Base-by-base conservation (phyloP, 805 yeast genomes). In the Lipomyces mesembrius region DNA sequence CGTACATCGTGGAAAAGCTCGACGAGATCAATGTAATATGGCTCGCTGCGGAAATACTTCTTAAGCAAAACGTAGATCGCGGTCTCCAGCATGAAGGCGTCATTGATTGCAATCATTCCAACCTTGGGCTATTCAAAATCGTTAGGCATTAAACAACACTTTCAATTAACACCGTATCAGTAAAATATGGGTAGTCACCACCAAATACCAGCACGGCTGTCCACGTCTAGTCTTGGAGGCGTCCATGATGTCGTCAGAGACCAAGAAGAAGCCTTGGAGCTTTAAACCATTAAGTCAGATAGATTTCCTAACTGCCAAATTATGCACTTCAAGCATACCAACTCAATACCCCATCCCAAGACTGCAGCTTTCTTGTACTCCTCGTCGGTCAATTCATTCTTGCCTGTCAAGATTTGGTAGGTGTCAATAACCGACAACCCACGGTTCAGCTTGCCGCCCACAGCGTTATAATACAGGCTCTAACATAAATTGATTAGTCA, bases 181-280 rank as follows among this genome's bases (percentile, higher is more conserved):
- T 5, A 22, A 12, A 6, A 52, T 20, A 22, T 1, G 22, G 22
- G 22, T 25, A 54, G 68, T 11, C 60, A 70, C 72, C 46, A 65
- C 70, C 25, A 84, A 87, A 83, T 92, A 95, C 99, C 99, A 95
- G 80, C 99, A 95, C 72, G 97, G 95, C 81, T 94, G 98, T 67
- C 98, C 99, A 79, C 99, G 89, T 84, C 99, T 90, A 54, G 99
- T 95, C 78, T 91, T 89, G 43, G 97, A 90, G 73, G 87, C 87
- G 79, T 95, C 99, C 99, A 95, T 95, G 87, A 95, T 95, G 78
- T 95, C 99, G 78, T 95, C 99, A 39, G 98, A 96, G 65, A 95
- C 98, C 75, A 95, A 84, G 83, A 95, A 95, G 79, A 91, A 95
- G 1, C 98, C 98, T 81, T 94, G 99, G 73, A 94, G 83, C 69